Conservation (phyloP, 2,329 filamentous ascomycete species). For the Aspergillus pseudonomiae region DNA sequence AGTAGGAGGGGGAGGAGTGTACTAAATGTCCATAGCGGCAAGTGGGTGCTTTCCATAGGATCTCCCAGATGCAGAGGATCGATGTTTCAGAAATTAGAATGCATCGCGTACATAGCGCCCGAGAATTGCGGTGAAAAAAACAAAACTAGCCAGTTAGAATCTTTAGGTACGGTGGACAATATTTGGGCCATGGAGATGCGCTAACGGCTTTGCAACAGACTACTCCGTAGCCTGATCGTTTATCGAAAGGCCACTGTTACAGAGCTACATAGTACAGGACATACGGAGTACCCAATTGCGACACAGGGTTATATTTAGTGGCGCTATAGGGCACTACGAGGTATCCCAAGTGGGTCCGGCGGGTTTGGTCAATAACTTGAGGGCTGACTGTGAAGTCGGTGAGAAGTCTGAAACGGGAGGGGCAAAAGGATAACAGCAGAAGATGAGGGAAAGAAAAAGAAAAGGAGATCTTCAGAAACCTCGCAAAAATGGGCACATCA, state of each 20-base stretch:
- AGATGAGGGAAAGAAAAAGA: background rate
- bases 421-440: background rate
- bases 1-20: no score
- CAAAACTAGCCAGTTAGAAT: background rate
- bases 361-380: background rate
- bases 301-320: background rate
- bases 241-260: background rate
- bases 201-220: background rate
- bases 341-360: background rate
- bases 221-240: background rate
- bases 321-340: background rate
- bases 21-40: no score
- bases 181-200: background rate
- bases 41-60: background rate
- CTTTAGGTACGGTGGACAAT: background rate
- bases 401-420: background rate
- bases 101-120: background rate
- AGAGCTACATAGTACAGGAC: background rate
- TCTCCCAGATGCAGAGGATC: background rate
- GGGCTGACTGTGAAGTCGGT: background rate
- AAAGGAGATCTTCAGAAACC: background rate
- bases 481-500: no score
- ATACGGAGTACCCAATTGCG: background rate
- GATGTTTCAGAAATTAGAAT: background rate
- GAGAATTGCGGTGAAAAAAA: background rate